These are phyloP conservation scores for Amanita subjunquillea DNA, from an alignment of 768 basidiomycete species.

Conservation along the genomic window DNA sequence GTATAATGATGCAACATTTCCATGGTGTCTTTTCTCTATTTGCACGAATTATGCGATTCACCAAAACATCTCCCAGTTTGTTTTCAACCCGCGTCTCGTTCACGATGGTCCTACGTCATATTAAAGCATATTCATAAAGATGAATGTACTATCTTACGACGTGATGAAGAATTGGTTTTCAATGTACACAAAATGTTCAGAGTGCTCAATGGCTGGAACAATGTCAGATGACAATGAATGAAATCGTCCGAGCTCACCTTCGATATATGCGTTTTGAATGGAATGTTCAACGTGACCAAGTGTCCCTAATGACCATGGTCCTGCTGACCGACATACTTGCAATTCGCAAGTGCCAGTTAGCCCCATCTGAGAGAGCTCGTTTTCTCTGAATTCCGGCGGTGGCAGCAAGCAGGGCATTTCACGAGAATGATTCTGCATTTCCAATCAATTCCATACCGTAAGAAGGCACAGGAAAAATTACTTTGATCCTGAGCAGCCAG, in stretches of 20 bases:
- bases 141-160: constrained; percentile 40
- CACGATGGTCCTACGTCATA: constrained; percentile 53
- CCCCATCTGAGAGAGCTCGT: constrained; percentile 68
- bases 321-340: constrained; percentile 92
- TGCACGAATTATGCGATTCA: constrained; percentile 83
- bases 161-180: constrained; percentile 93
- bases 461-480: constrained; percentile 20
- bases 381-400: constrained; percentile 81
- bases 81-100: constrained; percentile 87
- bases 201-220: constrained; percentile 71
- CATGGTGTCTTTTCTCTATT: constrained; percentile 72
- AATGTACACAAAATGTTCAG: constrained; percentile 97
- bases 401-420: constrained; percentile 91
- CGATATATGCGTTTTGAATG: constrained; percentile 89
- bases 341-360: constrained; percentile 95
- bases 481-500: constrained; percentile 86
- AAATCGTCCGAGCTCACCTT: constrained; percentile 39
- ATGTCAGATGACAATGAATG: background rate
- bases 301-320: constrained; percentile 95
- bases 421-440: constrained; percentile 73
- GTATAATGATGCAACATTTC: constrained; percentile 91
- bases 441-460: background rate
- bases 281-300: constrained; percentile 78
- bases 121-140: background rate
- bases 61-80: constrained; percentile 88